Conservation (phyloP, 352 stramenopile genomes). For the Globisporangium alternatum region DNA sequence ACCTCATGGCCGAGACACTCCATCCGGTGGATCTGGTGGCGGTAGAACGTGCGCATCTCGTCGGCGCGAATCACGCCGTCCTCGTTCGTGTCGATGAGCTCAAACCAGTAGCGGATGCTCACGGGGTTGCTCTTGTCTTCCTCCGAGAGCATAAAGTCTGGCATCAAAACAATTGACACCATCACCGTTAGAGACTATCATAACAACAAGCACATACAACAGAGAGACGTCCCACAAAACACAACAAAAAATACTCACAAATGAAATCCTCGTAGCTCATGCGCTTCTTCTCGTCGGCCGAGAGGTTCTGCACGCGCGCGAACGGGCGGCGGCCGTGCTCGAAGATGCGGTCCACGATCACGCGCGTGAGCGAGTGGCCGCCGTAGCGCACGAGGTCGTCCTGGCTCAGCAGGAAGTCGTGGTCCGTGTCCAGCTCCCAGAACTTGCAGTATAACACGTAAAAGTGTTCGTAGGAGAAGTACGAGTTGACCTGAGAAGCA, state of each 20-base stretch:
- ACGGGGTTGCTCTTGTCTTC: constrained; percentile 98
- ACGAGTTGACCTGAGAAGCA: constrained; percentile 79
- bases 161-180: constrained; percentile 2
- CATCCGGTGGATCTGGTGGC: constrained; percentile 95
- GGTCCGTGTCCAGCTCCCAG: constrained; percentile 97
- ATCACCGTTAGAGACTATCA: background rate
- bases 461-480: constrained; percentile 99
- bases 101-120: constrained; percentile 98
- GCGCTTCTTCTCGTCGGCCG: constrained; percentile 81
- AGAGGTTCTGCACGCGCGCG: constrained; percentile 74
- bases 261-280: constrained; percentile 92
- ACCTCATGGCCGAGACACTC: constrained; percentile 98
- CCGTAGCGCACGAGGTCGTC: constrained; percentile 86
- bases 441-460: constrained; percentile 99
- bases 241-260: constrained; percentile 41
- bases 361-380: constrained; percentile 76
- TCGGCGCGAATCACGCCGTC: constrained; percentile 96
- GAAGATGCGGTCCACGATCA: constrained; percentile 89
- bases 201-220: background rate
- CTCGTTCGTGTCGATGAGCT: constrained; percentile 97
- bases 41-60: constrained; percentile 95
- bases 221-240: background rate
- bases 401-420: constrained; percentile 81
- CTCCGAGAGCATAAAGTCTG: constrained; percentile 98
- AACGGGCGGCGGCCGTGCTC: constrained; percentile 78